phyloP scores from a whole-genome alignment of 345 rosid species.

The Citrus unshiu region DNA sequence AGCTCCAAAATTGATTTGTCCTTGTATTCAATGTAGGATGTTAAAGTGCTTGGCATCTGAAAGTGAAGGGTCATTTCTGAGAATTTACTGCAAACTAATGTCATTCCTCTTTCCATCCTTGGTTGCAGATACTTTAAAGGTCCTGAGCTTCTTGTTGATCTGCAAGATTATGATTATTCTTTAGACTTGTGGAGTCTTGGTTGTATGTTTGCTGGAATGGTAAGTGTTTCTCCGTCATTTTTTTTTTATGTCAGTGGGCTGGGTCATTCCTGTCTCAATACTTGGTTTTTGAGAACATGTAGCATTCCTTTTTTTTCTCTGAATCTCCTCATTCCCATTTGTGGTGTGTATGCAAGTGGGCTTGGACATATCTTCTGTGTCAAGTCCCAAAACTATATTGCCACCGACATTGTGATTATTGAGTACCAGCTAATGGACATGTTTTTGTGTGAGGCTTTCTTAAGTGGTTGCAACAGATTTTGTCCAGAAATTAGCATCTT shows the following conservation, averaged over 20 bases:
- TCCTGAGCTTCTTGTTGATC: slow-evolving; percentile 97
- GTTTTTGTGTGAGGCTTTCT: neutral
- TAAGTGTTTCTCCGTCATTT: slow-evolving; percentile 23
- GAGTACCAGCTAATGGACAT: neutral
- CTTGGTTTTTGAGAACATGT: neutral
- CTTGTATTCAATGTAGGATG: neutral
- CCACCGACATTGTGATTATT: neutral
- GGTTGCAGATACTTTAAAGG: slow-evolving; percentile 88
- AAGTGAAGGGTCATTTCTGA: neutral
- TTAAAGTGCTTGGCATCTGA: neutral
- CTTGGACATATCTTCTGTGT: neutral
- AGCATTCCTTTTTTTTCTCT: neutral
- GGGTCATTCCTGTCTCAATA: neutral
- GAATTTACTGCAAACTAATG: neutral
- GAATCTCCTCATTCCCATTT: slow-evolving; percentile 15
- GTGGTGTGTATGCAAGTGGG: slow-evolving; percentile 23
- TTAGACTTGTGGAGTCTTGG: slow-evolving; percentile 99
- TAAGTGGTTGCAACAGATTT: neutral
- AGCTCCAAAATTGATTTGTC: neutral
- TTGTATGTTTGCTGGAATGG: slow-evolving; percentile 99
- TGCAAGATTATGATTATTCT: slow-evolving; percentile 97
- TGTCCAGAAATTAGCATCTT: neutral
- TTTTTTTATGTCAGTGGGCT: slow-evolving; percentile 1
- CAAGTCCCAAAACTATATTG: neutral
- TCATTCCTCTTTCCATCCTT: neutral